These are phyloP conservation scores for Spergularia azorica DNA, from an alignment of 179 eudicot species.

Conservation along the genomic window DNA sequence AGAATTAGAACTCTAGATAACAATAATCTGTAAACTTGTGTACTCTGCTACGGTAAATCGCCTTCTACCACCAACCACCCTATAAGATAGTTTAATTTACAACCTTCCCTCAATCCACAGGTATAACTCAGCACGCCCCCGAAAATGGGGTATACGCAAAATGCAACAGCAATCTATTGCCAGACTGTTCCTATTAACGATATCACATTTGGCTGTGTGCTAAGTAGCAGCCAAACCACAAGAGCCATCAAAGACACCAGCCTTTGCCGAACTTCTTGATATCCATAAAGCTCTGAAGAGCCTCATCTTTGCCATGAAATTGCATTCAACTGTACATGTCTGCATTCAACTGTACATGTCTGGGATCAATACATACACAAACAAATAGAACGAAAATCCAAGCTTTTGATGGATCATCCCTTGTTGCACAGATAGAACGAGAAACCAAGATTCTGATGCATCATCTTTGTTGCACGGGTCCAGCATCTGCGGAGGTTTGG, in stretches of 20 bases:
- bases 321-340: neutral
- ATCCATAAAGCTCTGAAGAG: neutral
- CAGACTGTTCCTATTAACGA: too few species aligned
- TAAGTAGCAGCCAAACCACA: neutral
- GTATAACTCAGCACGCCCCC: neutral
- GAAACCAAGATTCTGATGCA: neutral
- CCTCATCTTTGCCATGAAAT: conserved; percentile 1
- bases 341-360: conserved; percentile 5
- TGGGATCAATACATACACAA: neutral
- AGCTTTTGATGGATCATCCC: neutral
- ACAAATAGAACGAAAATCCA: neutral
- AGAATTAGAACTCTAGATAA: neutral
- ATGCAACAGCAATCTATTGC: neutral
- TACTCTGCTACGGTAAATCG: neutral
- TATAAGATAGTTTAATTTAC: conserved; percentile 20
- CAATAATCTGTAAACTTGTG: neutral
- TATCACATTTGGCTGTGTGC: neutral
- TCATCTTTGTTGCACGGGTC: conserved; percentile 23
- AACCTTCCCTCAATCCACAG: conserved; percentile 2
- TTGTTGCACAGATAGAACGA: neutral
- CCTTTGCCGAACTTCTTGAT: neutral
- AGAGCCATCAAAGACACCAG: neutral
- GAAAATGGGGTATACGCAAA: neutral
- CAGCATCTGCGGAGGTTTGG: conserved; percentile 31
- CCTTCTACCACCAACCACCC: neutral